Evolutionary conservation across 1,284 basidiomycete genomes (phyloP), one percentile per base, ranked within the genome.

Genomic region (Termitomyces sp.): DNA sequence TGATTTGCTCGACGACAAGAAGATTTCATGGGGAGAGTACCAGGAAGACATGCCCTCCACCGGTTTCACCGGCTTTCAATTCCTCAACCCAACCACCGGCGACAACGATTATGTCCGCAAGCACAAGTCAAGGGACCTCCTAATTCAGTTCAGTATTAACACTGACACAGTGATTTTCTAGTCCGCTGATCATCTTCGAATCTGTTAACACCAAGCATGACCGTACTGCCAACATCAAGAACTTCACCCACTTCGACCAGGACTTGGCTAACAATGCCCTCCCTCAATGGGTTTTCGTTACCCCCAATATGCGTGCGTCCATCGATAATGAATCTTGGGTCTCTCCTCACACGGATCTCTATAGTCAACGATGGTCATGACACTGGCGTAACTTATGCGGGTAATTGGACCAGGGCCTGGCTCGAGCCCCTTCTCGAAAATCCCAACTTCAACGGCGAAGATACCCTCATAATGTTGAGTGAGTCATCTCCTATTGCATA

Each of bases 241-340:
- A 85, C 70, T 88, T 86, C 66, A 85, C 84, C 57, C 75, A 83
- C 64, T 80, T 84, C 57, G 73, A 78, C 6, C 65, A 70, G 47
- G 84, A 86, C 60, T 68, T 81, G 17, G 75, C 73, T 41, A 77
- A 77, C 24, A 66, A 76, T 45, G 71, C 71, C 1, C 65, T 88
- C 28, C 79, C 84, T 13, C 83, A 85, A 61, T 86, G 82, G 81
- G 65, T 70, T 33, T 87, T 82, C 64, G 68, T 88, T 53, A 86
- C 86, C 0, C 86, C 86, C 17, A 86, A 86, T 68, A 67, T 70
- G 58, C 52, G 57, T 56, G 15, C 24, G 57, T 56, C 9, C 30
- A 26, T 36, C 3, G 13, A 31, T 30, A 6, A 36, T 26, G 1
- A 42, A 5, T 17, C 10, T 17, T 30, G 24, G 24, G 24, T 24